phyloP scores from a whole-genome alignment of 2,329 filamentous ascomycete genomes.

The Tolypocladium inflatum region DNA sequence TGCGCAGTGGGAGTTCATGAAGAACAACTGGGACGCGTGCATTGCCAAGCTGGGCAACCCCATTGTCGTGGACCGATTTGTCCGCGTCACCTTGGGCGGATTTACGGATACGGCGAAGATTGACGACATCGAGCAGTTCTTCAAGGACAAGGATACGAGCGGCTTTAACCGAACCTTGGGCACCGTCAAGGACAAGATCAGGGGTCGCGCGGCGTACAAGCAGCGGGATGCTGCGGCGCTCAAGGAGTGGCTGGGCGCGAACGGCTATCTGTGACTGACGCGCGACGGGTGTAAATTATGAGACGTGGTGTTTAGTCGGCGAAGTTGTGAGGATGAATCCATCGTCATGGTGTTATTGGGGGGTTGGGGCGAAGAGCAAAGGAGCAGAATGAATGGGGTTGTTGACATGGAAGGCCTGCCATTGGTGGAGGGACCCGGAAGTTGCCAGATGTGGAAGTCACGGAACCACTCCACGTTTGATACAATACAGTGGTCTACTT shows the following conservation, averaged over 20 bases:
- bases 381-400: not conserved
- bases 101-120: conserved; percentile 64
- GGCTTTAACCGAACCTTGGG: conserved; percentile 80
- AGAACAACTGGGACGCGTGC: conserved; percentile 70
- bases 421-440: no score
- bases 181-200: conserved; percentile 78
- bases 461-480: no score
- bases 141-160: conserved; percentile 74
- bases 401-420: no score
- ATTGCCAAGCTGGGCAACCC: conserved; percentile 69
- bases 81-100: conserved; percentile 67
- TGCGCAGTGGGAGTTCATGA: conserved; percentile 77
- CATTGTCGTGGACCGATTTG: conserved; percentile 80
- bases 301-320: not conserved
- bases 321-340: not conserved
- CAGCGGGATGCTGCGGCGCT: conserved; percentile 63
- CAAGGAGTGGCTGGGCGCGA: conserved; percentile 65
- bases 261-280: conserved; percentile 30
- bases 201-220: conserved; percentile 73
- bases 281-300: not conserved
- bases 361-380: not conserved
- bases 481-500: no score
- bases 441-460: no score
- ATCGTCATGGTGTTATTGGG: no score
- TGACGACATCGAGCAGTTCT: conserved; percentile 75